These are phyloP conservation scores for Anaeramoeba ignava DNA, from an alignment of 78 protist species.

Conservation along the genomic window DNA sequence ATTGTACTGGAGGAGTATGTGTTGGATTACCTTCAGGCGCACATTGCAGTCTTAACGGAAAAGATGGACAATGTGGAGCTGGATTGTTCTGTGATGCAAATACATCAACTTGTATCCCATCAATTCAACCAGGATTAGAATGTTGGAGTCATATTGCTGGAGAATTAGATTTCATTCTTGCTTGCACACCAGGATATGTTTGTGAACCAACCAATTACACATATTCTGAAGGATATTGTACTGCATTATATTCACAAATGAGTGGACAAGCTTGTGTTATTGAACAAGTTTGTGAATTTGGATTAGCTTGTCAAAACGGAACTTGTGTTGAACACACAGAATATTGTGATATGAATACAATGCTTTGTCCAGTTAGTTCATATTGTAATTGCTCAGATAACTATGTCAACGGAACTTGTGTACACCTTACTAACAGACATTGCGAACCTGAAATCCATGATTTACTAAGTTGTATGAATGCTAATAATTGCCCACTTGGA, in stretches of 20 bases:
- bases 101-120: neutral
- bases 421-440: neutral
- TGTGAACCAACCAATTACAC: too few relatives aligned
- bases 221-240: neutral
- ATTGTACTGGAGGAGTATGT: neutral
- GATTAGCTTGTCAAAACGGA: neutral
- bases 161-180: neutral
- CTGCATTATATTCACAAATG: neutral
- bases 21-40: neutral
- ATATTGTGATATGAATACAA: neutral
- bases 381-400: neutral
- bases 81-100: neutral
- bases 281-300: neutral
- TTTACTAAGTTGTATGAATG: neutral
- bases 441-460: neutral
- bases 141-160: neutral
- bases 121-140: neutral
- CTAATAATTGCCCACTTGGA: neutral
- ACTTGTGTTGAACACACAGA: neutral
- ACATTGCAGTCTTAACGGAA: neutral
- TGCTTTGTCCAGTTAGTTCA: neutral
- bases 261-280: neutral
- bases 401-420: neutral
- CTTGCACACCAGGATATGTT: conserved; percentile 2
- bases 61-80: neutral